Evolutionary conservation across 2,329 filamentous ascomycete genomes (phyloP), one percentile per base, ranked within the genome.

Genomic region (Colletotrichum sp.): DNA sequence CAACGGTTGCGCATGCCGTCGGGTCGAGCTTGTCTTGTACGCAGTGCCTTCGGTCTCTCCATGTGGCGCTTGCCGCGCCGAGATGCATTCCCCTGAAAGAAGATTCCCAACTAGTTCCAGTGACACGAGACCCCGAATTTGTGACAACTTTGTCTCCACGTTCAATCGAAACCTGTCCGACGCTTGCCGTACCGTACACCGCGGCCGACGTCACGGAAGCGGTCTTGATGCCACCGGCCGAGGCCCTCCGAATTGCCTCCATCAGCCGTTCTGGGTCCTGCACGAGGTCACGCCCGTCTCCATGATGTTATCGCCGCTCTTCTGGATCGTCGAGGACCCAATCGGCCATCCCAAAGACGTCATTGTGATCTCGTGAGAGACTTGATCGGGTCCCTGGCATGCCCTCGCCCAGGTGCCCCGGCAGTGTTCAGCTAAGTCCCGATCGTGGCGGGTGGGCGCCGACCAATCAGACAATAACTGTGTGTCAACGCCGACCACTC

Each of bases 401-500:
- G 71, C 43, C 24, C 67, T 73, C 57, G 68, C 68, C 72, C 62
- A 73, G 62, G 72, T 73, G 72, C 72, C 72, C 68, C 63, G 68
- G 72, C 62, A 72, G 57, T 71, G 72, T 73, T 59, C 69, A 73
- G 72, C 57, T 68, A 71, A 71, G 68, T 73, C 61, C 72, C 68
- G 47, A 67, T 73, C 68, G 72, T 71, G 72, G 72, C 72, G 72
- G 55, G 62, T 73, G 68, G 68, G 57, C 62, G 34, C 70, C 58
- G 66, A 75, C 73, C 70, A 75, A 75, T 75, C 61, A 75, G 70
- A 64, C 70, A 75, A 75, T 75, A 70, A 66, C 70, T 70, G 38
- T 75, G 70, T 75, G 73, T 75, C 73, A 75, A 73, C 73, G 67
- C 73, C 66, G 59, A 73, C 73, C 73, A 75, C 73, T 75, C 73